Evolutionary conservation across 225 moss, liverwort and hornwort genomes (phyloP).

Genomic region (Rhytidiadelphus loreus): DNA sequence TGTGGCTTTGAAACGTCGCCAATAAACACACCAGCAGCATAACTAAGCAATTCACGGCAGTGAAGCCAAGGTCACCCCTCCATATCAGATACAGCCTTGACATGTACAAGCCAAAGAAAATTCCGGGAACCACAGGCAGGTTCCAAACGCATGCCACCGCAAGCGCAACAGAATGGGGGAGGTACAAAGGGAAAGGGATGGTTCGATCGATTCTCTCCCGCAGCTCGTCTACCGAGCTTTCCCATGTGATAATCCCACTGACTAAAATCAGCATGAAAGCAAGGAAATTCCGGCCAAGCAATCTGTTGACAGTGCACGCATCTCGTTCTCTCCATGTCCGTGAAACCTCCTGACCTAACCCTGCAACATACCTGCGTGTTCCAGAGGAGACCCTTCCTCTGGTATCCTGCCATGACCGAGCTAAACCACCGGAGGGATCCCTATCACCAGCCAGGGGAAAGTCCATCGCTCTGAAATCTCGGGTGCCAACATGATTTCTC

Average conservation of each 20-base stretch:
- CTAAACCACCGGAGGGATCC: neutral
- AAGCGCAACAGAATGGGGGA: constrained; percentile 40
- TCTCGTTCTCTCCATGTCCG: constrained; percentile 21
- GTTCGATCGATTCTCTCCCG: constrained; percentile 11
- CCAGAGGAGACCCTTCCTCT: neutral
- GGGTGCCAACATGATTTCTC: neutral
- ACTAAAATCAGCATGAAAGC: neutral
- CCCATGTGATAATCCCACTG: constrained; percentile 46
- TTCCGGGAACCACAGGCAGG: constrained; percentile 23
- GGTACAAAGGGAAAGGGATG: constrained; percentile 56
- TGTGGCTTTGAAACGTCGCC: neutral
- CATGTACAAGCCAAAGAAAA: constrained; percentile 34
- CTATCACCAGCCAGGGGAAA: neutral
- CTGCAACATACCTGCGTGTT: neutral
- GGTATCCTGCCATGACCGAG: constrained; percentile 2
- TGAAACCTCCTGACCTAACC: constrained; percentile 1
- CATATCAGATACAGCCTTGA: constrained; percentile 11
- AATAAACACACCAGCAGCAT: constrained; percentile 36
- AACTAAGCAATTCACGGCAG: neutral
- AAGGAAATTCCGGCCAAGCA: constrained; percentile 5
- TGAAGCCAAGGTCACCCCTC: constrained; percentile 2
- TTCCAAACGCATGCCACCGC: constrained; percentile 53
- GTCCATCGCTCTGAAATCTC: neutral
- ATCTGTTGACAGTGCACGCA: neutral
- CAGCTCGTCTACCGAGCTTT: constrained; percentile 47